Evolutionary conservation across 2,329 filamentous ascomycete genomes (phyloP).

Genomic region (Colletotrichum navitas): DNA sequence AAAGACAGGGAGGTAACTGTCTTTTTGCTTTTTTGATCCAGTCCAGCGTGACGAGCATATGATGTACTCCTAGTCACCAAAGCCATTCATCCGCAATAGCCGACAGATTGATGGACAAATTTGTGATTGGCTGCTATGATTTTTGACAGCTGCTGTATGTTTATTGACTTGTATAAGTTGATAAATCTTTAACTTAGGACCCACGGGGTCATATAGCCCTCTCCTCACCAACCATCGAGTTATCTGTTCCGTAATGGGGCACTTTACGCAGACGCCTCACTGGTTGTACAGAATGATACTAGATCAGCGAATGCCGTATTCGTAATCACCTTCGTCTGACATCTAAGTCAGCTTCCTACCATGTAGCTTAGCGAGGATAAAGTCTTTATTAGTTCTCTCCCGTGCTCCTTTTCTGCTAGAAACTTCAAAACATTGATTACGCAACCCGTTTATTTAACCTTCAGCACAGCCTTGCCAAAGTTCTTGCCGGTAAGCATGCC

Average conservation of each 20-base stretch:
- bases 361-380: not conserved
- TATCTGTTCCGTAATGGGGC: not conserved
- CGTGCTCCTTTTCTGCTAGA: not conserved
- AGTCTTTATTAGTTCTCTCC: not conserved
- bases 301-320: not conserved
- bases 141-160: not conserved
- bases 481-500: constrained; percentile 83
- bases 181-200: not conserved
- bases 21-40: not conserved
- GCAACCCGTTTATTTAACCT: constrained; percentile 54
- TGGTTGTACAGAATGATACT: not conserved
- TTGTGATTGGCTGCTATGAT: too few relatives aligned
- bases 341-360: not conserved
- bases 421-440: not conserved
- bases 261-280: not conserved
- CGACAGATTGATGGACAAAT: not conserved
- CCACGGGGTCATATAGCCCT: not conserved
- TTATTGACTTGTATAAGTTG: not conserved
- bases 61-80: too few relatives aligned
- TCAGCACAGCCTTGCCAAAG: constrained; percentile 87
- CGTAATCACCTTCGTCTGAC: not conserved
- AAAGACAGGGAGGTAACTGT: not conserved
- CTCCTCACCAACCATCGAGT: not conserved
- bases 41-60: not conserved
- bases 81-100: not conserved